phyloP scores from a whole-genome alignment of 352 stramenopile species.

The Thraustochytrium striatum region DNA sequence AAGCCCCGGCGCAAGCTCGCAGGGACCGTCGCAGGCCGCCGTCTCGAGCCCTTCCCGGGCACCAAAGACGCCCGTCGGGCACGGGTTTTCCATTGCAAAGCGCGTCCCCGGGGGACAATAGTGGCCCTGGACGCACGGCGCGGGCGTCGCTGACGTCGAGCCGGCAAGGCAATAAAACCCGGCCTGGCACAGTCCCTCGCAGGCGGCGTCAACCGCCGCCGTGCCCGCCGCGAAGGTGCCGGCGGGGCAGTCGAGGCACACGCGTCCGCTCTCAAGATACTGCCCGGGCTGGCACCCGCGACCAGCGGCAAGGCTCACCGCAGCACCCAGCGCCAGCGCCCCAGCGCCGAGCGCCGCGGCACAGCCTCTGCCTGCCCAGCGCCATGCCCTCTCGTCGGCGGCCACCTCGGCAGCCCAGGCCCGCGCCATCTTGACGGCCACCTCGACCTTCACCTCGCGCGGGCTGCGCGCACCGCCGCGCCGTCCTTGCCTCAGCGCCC shows the following conservation, averaged over 20 bases:
- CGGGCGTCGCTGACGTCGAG: background rate
- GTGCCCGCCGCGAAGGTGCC: background rate
- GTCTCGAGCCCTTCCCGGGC: background rate
- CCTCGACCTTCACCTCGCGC: too few relatives aligned
- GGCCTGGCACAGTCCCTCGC: background rate
- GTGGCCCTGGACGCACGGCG: background rate
- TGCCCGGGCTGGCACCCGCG: too few relatives aligned
- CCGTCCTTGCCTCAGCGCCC: too few relatives aligned
- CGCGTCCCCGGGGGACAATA: background rate
- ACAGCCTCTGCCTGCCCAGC: too few relatives aligned
- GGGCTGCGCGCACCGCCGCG: too few relatives aligned
- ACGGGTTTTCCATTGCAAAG: background rate
- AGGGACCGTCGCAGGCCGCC: background rate
- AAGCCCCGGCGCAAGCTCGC: background rate
- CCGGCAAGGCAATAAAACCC: background rate
- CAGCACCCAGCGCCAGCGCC: too few relatives aligned
- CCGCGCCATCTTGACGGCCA: too few relatives aligned
- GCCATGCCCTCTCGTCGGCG: too few relatives aligned
- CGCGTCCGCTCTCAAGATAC: too few relatives aligned
- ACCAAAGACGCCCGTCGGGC: background rate
- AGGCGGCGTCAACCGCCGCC: background rate
- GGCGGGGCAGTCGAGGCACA: constrained; percentile 1
- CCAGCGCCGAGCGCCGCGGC: too few relatives aligned
- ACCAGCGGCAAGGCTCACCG: too few relatives aligned
- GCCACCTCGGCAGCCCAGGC: too few relatives aligned